Conservation (phyloP, 345 rosid species). For the Melastoma malabathricum region DNA sequence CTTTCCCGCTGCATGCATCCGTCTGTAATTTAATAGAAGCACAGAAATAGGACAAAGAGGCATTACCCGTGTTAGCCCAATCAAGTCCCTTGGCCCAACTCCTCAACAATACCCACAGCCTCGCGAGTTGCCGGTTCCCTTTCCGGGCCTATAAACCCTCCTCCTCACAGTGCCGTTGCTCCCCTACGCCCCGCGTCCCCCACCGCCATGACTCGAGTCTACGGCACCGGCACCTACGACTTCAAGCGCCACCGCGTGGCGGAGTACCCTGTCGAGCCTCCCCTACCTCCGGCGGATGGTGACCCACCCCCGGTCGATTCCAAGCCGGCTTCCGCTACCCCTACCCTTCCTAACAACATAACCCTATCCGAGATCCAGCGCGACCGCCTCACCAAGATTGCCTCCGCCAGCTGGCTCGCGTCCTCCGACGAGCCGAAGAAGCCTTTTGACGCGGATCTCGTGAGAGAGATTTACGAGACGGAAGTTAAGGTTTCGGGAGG, state of each 20-base stretch:
- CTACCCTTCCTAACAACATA: conserved; percentile 53
- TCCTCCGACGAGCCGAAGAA: conserved; percentile 19
- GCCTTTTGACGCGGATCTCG: conserved; percentile 65
- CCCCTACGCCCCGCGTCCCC: not conserved
- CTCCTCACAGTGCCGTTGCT: not conserved
- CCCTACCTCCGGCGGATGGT: conserved; percentile 28
- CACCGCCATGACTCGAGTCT: conserved; percentile 58
- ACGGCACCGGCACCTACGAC: conserved; percentile 90
- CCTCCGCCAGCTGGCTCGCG: conserved; percentile 68
- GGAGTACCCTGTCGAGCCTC: conserved; percentile 77
- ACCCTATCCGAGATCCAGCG: conserved; percentile 86
- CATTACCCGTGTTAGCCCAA: no score
- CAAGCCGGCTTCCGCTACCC: conserved; percentile 28
- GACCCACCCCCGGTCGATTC: conserved; percentile 28
- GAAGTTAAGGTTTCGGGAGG: conserved; percentile 68
- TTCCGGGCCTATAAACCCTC: not conserved
- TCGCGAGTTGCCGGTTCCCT: not conserved
- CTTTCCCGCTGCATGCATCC: no score
- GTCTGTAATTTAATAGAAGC: no score
- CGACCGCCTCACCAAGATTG: conserved; percentile 70
- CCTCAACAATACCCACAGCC: no score
- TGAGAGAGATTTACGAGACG: conserved; percentile 63
- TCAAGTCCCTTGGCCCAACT: not conserved
- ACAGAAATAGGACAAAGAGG: no score
- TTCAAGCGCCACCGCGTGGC: conserved; percentile 98